phyloP scores from a whole-genome alignment of 176 grass and related monocot species.

The Canna indica region DNA sequence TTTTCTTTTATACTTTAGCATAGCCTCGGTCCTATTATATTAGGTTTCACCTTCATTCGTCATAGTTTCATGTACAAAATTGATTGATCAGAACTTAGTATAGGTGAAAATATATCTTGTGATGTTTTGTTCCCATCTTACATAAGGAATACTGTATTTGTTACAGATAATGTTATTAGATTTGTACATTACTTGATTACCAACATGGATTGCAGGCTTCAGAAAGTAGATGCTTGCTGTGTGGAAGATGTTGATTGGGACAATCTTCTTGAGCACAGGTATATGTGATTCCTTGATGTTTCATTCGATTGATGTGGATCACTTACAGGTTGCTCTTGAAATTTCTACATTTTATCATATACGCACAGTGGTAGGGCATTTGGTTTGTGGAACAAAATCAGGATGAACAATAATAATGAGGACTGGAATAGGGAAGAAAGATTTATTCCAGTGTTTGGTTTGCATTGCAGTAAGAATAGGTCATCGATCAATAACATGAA shows the following conservation, averaged over 20 bases:
- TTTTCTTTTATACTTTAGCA: neutral
- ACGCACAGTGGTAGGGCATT: neutral
- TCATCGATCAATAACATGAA: too few species aligned
- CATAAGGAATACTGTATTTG: neutral
- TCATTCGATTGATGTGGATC: neutral
- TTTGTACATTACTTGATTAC: conserved; percentile 10
- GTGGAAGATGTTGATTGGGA: conserved; percentile 87
- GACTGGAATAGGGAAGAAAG: too few species aligned
- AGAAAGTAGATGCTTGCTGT: conserved; percentile 47
- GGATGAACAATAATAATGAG: too few species aligned
- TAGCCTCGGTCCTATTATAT: neutral
- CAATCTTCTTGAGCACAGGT: conserved; percentile 68
- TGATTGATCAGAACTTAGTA: neutral
- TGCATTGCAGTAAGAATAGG: too few species aligned
- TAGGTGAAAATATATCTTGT: neutral
- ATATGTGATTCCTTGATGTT: conserved; percentile 14
- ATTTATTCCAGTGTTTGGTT: too few species aligned
- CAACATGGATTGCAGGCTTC: conserved; percentile 34
- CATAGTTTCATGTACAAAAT: neutral
- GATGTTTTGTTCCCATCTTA: neutral
- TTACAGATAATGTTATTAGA: too few species aligned
- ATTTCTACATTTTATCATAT: neutral
- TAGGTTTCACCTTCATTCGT: neutral
- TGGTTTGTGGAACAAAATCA: too few species aligned
- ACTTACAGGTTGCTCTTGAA: neutral